Percentiles rank a stretch among this genome's conserved stretches.
phyloP scores from a whole-genome alignment of 2,329 filamentous ascomycete genomes.

The Aspergillus ruber region DNA sequence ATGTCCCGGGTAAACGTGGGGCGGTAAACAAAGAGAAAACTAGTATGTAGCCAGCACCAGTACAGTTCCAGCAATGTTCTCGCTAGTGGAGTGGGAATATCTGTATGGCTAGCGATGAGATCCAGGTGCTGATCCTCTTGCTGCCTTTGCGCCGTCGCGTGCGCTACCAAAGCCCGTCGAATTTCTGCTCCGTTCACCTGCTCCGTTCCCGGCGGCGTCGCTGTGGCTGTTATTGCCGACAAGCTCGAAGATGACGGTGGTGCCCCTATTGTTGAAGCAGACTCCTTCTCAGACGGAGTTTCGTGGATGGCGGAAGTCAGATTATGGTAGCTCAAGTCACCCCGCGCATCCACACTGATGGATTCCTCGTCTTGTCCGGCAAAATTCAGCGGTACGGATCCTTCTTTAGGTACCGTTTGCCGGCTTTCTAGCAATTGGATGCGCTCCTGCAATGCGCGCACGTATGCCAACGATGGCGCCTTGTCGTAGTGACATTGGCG shows the following conservation, averaged over 20 bases:
- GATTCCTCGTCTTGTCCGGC: background rate
- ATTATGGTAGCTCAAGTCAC: conserved; percentile 4
- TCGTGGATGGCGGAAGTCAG: conserved; percentile 5
- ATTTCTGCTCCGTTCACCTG: background rate
- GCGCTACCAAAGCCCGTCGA: conserved; percentile 1
- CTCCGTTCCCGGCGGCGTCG: background rate
- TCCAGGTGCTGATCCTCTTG: conserved; percentile 3
- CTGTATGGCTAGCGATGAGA: conserved; percentile 12
- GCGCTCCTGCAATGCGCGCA: conserved; percentile 2
- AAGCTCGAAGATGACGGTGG: background rate
- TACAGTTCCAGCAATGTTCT: conserved; percentile 20
- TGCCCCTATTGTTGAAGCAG: background rate
- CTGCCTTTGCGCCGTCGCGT: conserved; percentile 2
- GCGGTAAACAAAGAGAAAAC: conserved; percentile 23
- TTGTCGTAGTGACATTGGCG: conserved; percentile 5
- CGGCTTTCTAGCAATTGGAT: conserved; percentile 1
- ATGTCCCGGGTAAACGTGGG: conserved; percentile 21
- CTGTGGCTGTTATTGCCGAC: background rate
- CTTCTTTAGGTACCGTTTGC: background rate
- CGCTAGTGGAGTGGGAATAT: conserved; percentile 18
- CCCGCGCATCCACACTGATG: conserved; percentile 1
- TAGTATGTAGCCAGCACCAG: conserved; percentile 24
- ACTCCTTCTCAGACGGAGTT: background rate
- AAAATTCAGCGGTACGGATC: background rate
- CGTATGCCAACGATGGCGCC: conserved; percentile 4